These are phyloP conservation scores for Tetrapisispora taiwanensis DNA, from an alignment of 805 yeast genomes.

Conservation along the genomic window DNA sequence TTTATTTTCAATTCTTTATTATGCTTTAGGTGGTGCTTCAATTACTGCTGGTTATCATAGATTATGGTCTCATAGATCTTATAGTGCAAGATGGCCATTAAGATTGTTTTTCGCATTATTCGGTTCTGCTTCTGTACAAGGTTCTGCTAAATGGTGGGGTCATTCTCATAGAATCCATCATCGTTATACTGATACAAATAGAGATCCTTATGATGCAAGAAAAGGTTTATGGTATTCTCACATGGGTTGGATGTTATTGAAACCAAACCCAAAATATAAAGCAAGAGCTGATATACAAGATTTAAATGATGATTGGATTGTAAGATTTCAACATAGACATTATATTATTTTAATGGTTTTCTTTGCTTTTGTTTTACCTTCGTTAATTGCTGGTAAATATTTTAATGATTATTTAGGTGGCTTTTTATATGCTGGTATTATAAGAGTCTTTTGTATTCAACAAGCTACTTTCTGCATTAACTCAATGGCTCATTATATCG, in stretches of 20 bases:
- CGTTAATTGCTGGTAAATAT: conserved; percentile 41
- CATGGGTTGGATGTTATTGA: conserved; percentile 75
- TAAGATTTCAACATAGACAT: conserved; percentile 73
- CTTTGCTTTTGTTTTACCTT: conserved; percentile 54
- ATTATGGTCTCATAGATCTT: conserved; percentile 68
- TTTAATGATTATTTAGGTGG: conserved; percentile 65
- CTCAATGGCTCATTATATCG: conserved; percentile 80
- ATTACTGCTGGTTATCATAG: conserved; percentile 83
- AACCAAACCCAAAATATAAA: conserved; percentile 72
- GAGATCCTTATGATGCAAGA: conserved; percentile 84
- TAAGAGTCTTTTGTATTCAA: conserved; percentile 61
- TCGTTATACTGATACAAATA: conserved; percentile 70
- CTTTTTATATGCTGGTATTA: conserved; percentile 62
- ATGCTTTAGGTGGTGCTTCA: conserved; percentile 55
- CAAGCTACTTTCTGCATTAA: conserved; percentile 83
- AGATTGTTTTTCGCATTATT: conserved; percentile 60
- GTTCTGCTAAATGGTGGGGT: conserved; percentile 85
- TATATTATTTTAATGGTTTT: conserved; percentile 52
- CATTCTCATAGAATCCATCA: conserved; percentile 81
- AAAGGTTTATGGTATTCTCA: conserved; percentile 77
- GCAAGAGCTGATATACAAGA: conserved; percentile 79
- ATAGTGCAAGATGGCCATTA: conserved; percentile 50
- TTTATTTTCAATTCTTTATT: conserved; percentile 40
- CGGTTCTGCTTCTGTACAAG: conserved; percentile 78
- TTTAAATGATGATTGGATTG: conserved; percentile 68